Percentiles rank a stretch among this genome's conserved stretches.
These are phyloP conservation scores for Alnus glutinosa DNA, from an alignment of 306 rosid species.

Conservation along the genomic window DNA sequence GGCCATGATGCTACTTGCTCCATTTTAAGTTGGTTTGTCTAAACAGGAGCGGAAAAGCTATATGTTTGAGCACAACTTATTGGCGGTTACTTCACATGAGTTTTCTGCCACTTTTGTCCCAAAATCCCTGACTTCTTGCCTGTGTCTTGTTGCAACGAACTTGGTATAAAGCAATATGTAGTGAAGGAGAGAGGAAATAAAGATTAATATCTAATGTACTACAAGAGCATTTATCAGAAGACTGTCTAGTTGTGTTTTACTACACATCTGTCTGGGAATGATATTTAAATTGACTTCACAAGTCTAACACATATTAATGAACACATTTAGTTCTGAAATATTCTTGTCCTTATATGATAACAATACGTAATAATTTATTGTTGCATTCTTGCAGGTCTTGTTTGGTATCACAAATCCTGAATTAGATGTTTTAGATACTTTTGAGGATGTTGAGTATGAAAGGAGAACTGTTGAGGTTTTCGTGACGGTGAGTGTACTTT, in stretches of 20 bases:
- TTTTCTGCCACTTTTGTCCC: background rate
- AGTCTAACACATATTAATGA: background rate
- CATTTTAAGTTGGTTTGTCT: background rate
- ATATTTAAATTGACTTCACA: background rate
- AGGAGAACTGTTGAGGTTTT: conserved; percentile 61
- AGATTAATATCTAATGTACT: background rate
- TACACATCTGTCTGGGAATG: background rate
- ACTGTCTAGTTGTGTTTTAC: background rate
- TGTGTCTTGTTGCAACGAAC: background rate
- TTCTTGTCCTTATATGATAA: background rate
- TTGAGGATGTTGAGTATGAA: conserved; percentile 82
- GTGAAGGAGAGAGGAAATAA: background rate
- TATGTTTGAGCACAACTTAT: background rate
- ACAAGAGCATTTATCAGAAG: background rate
- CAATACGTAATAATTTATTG: background rate
- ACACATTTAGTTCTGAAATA: background rate
- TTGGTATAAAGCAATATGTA: background rate
- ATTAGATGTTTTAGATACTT: conserved; percentile 59
- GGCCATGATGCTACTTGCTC: background rate
- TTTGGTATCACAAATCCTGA: conserved; percentile 67
- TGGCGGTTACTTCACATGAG: background rate
- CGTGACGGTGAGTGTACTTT: conserved; percentile 38
- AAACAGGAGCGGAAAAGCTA: background rate
- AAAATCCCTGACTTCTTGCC: background rate
- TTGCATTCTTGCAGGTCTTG: conserved; percentile 55